Percentiles rank a stretch among this genome's conserved stretches.
Conservation (phyloP, 106 monocot species). For the Dendrobium catenatum region DNA sequence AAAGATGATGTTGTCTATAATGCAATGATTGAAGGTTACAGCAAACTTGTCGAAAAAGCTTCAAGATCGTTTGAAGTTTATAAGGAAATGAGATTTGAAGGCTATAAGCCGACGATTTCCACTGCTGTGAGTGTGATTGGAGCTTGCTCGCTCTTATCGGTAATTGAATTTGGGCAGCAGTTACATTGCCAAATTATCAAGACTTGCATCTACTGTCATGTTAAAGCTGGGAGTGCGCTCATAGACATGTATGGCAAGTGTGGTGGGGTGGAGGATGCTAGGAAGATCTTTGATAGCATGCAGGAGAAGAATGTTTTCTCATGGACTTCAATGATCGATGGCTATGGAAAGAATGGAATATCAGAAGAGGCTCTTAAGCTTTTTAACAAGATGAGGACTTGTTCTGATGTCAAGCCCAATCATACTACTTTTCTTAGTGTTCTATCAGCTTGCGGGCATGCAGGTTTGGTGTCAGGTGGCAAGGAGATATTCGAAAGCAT, state of each 20-base stretch:
- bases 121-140: slow-evolving; percentile 80
- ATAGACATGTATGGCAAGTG: slow-evolving; percentile 92
- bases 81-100: slow-evolving; percentile 42
- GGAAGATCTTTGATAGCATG: slow-evolving; percentile 58
- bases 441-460: slow-evolving; percentile 81
- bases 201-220: slow-evolving; percentile 27
- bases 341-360: slow-evolving; percentile 84
- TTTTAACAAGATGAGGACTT: slow-evolving; percentile 48
- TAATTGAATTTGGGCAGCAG: slow-evolving; percentile 62
- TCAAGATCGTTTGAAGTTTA: slow-evolving; percentile 45
- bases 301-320: slow-evolving; percentile 67
- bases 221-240: slow-evolving; percentile 71
- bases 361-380: slow-evolving; percentile 55
- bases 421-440: slow-evolving; percentile 63
- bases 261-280: slow-evolving; percentile 50
- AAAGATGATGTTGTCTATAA: slow-evolving; percentile 83
- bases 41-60: slow-evolving; percentile 40
- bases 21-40: slow-evolving; percentile 96
- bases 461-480: slow-evolving; percentile 51
- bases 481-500: slow-evolving; percentile 65
- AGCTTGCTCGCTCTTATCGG: slow-evolving; percentile 70
- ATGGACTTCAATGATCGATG: slow-evolving; percentile 97
- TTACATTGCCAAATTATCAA: slow-evolving; percentile 72
- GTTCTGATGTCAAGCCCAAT: slow-evolving; percentile 43
- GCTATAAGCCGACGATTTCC: slow-evolving; percentile 47